Evolutionary conservation across 2,329 filamentous ascomycete genomes (phyloP).

Genomic region (Metarhizium sp.): DNA sequence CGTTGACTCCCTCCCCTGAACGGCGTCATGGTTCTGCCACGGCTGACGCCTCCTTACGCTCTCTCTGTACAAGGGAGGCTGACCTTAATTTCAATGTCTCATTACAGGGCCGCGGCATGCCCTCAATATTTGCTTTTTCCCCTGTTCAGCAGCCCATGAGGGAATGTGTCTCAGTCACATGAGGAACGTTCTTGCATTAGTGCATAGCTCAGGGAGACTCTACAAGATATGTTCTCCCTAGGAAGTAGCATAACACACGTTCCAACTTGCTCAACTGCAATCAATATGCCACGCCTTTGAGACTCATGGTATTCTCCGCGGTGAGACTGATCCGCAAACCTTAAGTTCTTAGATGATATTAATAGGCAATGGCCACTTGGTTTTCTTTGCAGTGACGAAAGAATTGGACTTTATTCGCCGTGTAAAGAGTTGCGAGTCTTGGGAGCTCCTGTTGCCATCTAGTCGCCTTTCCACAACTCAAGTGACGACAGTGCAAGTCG

Average conservation of each 20-base stretch:
- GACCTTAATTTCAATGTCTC: background rate
- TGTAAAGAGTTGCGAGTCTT: background rate
- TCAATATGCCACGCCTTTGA: background rate
- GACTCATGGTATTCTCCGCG: background rate
- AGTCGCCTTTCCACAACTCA: background rate
- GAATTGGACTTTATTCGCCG: background rate
- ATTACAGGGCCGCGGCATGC: background rate
- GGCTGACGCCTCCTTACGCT: background rate
- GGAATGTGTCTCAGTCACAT: background rate
- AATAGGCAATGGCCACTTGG: background rate
- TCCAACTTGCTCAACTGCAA: background rate
- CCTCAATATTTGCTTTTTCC: background rate
- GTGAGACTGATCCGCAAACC: background rate
- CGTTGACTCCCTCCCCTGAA: background rate
- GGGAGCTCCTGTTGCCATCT: background rate
- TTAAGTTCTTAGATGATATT: background rate
- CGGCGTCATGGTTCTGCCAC: background rate
- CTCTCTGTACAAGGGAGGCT: background rate
- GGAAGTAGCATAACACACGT: background rate
- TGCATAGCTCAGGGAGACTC: background rate
- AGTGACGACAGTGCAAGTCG: background rate
- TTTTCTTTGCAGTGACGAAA: background rate
- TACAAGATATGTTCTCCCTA: too few relatives aligned
- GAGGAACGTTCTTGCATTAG: background rate
- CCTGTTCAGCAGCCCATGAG: background rate